These are phyloP conservation scores for Aureobasidium melanogenum DNA, from an alignment of 2,329 filamentous ascomycete genomes.

Conservation along the genomic window DNA sequence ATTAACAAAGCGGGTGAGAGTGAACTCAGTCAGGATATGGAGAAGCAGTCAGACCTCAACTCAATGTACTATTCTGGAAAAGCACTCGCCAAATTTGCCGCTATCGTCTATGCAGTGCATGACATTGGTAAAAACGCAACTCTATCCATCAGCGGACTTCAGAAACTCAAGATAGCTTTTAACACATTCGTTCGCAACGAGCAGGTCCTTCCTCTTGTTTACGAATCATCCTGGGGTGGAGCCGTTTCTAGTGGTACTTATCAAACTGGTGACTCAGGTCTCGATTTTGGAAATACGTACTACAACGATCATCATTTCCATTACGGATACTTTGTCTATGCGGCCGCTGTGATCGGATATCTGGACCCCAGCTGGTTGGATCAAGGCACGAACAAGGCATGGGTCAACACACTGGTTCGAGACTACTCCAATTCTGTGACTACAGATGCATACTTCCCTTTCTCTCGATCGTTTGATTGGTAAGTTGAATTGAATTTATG, in stretches of 20 bases:
- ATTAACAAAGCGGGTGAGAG: conserved; percentile 52
- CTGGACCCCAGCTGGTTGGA: conserved; percentile 66
- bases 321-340: conserved; percentile 78
- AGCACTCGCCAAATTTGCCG: conserved; percentile 34
- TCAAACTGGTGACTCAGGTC: conserved; percentile 61
- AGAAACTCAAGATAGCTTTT: conserved; percentile 40
- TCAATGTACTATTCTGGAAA: conserved; percentile 92
- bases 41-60: conserved; percentile 61
- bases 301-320: conserved; percentile 64
- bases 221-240: conserved; percentile 62
- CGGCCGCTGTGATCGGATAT: conserved; percentile 72
- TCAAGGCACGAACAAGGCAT: conserved; percentile 57
- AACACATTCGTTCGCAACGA: conserved; percentile 37
- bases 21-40: conserved; percentile 70
- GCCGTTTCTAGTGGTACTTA: conserved; percentile 71
- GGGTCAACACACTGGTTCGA: conserved; percentile 74
- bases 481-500: conserved; percentile 34
- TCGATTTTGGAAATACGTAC: conserved; percentile 83
- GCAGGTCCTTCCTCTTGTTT: conserved; percentile 43
- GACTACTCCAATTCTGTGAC: conserved; percentile 71
- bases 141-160: conserved; percentile 40
- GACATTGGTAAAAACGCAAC: conserved; percentile 49
- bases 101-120: conserved; percentile 38
- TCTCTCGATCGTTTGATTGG: conserved; percentile 83
- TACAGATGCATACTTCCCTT: conserved; percentile 67